phyloP scores from a whole-genome alignment of 2,329 filamentous ascomycete genomes.

The Stachybotrys echinatus region DNA sequence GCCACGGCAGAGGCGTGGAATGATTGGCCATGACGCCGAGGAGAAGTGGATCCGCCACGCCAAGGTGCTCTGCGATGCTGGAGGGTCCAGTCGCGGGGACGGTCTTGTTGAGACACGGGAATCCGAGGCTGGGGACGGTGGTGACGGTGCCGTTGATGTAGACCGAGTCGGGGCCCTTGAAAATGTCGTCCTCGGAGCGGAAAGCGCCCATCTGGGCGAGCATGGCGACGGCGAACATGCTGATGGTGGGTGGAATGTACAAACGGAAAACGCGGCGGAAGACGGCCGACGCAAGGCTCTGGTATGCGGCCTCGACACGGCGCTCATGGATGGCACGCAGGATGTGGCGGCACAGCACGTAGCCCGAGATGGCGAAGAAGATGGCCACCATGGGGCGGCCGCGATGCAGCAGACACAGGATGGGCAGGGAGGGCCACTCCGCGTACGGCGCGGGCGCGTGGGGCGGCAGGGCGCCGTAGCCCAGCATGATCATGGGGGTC shows the following conservation, averaged over 20 bases:
- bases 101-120: constrained; percentile 21
- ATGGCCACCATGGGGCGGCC: constrained; percentile 36
- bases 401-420: constrained; percentile 32
- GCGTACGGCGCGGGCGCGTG: constrained; percentile 26
- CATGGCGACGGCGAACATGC: constrained; percentile 32
- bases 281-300: constrained; percentile 29
- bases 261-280: constrained; percentile 33
- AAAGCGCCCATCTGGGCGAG: constrained; percentile 32
- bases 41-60: constrained; percentile 18
- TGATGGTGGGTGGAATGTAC: constrained; percentile 33
- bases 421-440: constrained; percentile 27
- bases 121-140: constrained; percentile 12
- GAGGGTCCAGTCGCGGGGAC: constrained; percentile 16
- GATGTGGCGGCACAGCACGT: constrained; percentile 33
- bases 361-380: constrained; percentile 39
- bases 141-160: constrained; percentile 34
- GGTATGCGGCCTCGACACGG: constrained; percentile 27
- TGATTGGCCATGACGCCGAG: constrained; percentile 21
- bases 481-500: constrained; percentile 33
- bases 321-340: constrained; percentile 29
- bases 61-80: constrained; percentile 22
- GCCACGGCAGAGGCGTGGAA: constrained; percentile 8
- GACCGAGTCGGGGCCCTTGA: constrained; percentile 28
- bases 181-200: constrained; percentile 26
- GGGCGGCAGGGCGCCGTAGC: constrained; percentile 30